Percentiles rank a stretch among this genome's conserved stretches.
These are phyloP conservation scores for Achaetomium macrosporum DNA, from an alignment of 2,329 filamentous ascomycete genomes.

Conservation along the genomic window DNA sequence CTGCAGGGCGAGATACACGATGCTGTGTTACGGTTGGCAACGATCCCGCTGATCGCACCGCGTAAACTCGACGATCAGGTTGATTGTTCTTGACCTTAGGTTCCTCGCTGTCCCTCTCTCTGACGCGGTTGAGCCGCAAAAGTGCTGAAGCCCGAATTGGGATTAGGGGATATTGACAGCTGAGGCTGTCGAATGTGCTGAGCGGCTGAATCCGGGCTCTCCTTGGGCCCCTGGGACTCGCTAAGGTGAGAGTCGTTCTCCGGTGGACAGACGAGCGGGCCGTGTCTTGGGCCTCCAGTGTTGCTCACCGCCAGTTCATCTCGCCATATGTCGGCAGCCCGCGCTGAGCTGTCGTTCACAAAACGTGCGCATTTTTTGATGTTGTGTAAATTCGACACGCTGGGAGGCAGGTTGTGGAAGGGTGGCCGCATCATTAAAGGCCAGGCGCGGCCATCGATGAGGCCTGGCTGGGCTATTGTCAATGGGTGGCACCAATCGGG, in stretches of 20 bases:
- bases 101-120: neutral
- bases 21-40: conserved; percentile 8
- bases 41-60: neutral
- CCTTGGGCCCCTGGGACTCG: too few relatives aligned
- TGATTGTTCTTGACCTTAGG: neutral
- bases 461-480: neutral
- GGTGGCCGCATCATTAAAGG: conserved; percentile 26
- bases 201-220: neutral
- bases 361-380: conserved; percentile 9
- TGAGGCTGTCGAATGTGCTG: neutral
- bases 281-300: neutral
- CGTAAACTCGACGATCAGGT: conserved; percentile 1
- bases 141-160: neutral
- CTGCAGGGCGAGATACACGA: conserved; percentile 13
- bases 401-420: conserved; percentile 16
- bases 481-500: conserved; percentile 1
- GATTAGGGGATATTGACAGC: neutral
- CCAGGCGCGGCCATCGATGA: conserved; percentile 18
- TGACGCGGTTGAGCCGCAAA: neutral
- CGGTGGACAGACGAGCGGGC: neutral
- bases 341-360: conserved; percentile 17
- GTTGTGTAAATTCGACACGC: conserved; percentile 17
- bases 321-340: conserved; percentile 11
- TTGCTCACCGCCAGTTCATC: conserved; percentile 25
- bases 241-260: too few relatives aligned